Evolutionary conservation across 768 basidiomycete species (phyloP).

Genomic region (Coprinellus aureogranulatus): DNA sequence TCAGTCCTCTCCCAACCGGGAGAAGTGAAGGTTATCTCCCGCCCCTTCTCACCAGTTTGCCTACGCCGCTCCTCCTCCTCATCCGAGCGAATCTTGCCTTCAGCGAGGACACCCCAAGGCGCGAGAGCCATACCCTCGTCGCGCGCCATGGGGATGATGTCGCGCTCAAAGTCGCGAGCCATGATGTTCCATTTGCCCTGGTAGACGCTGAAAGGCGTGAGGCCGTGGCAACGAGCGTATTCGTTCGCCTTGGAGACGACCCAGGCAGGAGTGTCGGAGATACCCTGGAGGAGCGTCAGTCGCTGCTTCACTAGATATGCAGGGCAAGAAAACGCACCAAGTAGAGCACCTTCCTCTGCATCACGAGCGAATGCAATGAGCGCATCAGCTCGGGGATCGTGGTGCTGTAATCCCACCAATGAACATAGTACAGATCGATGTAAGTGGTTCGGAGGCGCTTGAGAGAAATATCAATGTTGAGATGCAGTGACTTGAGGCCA

Average conservation of each 20-base stretch:
- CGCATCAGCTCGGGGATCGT: constrained; percentile 57
- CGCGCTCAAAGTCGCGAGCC: constrained; percentile 11
- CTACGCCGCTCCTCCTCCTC: constrained; percentile 18
- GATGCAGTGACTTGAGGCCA: constrained; percentile 35
- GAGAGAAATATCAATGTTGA: constrained; percentile 36
- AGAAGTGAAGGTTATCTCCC: constrained; percentile 12
- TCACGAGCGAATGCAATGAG: constrained; percentile 49
- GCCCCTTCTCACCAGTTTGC: constrained; percentile 2
- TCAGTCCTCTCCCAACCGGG: constrained; percentile 25
- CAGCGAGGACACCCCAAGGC: constrained; percentile 29
- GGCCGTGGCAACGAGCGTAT: constrained; percentile 10
- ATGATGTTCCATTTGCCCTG: constrained; percentile 13
- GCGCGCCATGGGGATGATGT: constrained; percentile 30
- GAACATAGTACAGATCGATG: constrained; percentile 35
- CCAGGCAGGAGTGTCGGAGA: constrained; percentile 12
- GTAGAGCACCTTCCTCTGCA: constrained; percentile 48
- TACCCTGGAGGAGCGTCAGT: constrained; percentile 8
- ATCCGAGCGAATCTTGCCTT: constrained; percentile 49
- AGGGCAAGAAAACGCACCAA: constrained; percentile 19
- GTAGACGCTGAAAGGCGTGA: constrained; percentile 13
- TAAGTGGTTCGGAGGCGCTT: constrained; percentile 40
- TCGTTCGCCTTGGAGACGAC: constrained; percentile 15
- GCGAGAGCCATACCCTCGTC: constrained; percentile 34
- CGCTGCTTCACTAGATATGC: constrained; percentile 17
- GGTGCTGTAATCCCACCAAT: constrained; percentile 51